These are phyloP conservation scores for Ceriops zippeliana DNA, from an alignment of 345 rosid species.

Conservation along the genomic window DNA sequence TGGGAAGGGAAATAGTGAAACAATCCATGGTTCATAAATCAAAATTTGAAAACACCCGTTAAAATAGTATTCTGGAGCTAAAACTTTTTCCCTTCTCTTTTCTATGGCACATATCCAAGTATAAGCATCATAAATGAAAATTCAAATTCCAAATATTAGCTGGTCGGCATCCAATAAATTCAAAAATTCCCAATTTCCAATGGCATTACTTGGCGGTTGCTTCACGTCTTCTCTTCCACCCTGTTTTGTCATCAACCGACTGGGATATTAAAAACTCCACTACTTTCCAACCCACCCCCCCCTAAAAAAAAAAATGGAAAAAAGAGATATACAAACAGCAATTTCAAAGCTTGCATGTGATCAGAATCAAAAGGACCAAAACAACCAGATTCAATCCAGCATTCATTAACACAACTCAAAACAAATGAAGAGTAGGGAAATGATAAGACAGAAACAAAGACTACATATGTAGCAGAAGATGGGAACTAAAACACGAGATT, in stretches of 20 bases:
- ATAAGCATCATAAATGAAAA: no score
- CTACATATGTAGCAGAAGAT: not conserved
- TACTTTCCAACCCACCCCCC: not conserved
- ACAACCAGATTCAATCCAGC: not conserved
- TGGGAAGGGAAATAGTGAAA: no score
- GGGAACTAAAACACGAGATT: not conserved
- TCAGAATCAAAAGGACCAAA: constrained; percentile 1
- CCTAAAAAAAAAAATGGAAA: not conserved
- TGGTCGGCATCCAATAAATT: no score
- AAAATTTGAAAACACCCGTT: no score
- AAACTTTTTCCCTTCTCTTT: no score
- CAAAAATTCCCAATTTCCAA: not conserved
- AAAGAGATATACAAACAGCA: not conserved
- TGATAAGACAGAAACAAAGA: no score
- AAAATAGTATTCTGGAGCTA: no score
- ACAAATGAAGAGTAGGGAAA: not conserved
- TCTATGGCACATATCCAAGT: no score
- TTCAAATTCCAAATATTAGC: no score
- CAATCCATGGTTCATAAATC: no score
- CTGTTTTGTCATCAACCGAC: not conserved
- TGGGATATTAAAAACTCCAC: not conserved
- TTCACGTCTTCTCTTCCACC: not conserved
- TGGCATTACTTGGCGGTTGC: not conserved
- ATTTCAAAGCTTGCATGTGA: not conserved
- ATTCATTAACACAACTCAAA: not conserved